Conservation (phyloP, 208 protist species). For the Trypanosoma grayi region DNA sequence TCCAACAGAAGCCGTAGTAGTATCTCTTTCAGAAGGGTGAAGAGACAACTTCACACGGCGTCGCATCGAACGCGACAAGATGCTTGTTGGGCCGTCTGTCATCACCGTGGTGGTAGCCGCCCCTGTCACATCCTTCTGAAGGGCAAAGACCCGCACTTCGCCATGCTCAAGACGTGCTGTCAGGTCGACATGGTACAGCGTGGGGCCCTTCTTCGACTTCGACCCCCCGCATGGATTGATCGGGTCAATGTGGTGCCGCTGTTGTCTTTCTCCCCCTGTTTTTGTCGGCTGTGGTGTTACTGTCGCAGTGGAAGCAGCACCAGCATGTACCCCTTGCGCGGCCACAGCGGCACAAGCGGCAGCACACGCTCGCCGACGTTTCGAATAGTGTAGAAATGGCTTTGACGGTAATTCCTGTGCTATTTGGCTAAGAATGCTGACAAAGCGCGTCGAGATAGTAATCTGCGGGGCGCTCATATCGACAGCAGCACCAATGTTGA, state of each 20-base stretch:
- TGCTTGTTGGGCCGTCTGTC: neutral
- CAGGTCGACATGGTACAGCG: slow-evolving; percentile 35
- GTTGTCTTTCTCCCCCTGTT: neutral
- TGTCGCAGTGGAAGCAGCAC: neutral
- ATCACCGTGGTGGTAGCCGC: neutral
- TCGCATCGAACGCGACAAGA: slow-evolving; percentile 7
- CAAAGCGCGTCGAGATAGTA: slow-evolving; percentile 54
- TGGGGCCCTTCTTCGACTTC: neutral
- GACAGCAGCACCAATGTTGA: slow-evolving; percentile 45
- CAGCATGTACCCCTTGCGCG: neutral
- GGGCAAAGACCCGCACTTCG: slow-evolving; percentile 36
- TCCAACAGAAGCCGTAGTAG: neutral
- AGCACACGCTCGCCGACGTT: neutral
- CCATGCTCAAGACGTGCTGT: slow-evolving; percentile 51
- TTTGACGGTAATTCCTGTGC: slow-evolving; percentile 35
- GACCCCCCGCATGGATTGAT: neutral
- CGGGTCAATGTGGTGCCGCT: slow-evolving; percentile 7
- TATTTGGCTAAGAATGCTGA: slow-evolving; percentile 66
- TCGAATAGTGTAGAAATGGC: neutral
- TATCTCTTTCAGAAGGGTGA: neutral
- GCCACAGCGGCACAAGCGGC: neutral
- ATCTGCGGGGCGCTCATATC: slow-evolving; percentile 70
- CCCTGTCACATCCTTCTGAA: slow-evolving; percentile 18
- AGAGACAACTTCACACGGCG: slow-evolving; percentile 15
- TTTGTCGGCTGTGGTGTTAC: neutral